Evolutionary conservation across 108 stramenopile species (phyloP), one percentile per base, ranked within the genome.

Genomic region (Stephanodiscus minutulus): DNA sequence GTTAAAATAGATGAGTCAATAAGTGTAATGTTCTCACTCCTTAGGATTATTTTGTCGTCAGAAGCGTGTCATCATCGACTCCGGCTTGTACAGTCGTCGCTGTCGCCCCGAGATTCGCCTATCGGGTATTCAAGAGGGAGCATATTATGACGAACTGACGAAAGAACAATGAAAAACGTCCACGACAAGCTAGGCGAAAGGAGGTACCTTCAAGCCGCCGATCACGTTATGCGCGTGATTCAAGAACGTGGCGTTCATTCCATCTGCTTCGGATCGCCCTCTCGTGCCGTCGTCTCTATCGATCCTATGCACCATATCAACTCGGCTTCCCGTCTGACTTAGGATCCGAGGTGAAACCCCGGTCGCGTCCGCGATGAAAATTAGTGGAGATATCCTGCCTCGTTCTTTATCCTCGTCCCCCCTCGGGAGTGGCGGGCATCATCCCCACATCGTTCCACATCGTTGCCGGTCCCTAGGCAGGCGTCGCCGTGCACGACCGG

Each of bases 401-500:
- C n/a, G 13, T n/a, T 21, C 39, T 54, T 50, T 29, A 28, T 33
- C 29, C 20, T n/a, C n/a, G n/a, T n/a, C n/a, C n/a, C n/a, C n/a
- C n/a, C n/a, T n/a, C n/a, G n/a, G n/a, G n/a, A n/a, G n/a, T n/a
- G n/a, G n/a, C n/a, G n/a, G 46, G 44, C 12, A 13, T 7, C 10
- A 64, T 59, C 63, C 20, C 69, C 49, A 12, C 65, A 20, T 66
- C 58, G 20, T 59, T 41, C 73, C 76, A 47, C 66, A 61, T 46
- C 17, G 77, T 73, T 8, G 71, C 86, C 31, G 91, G 62, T 7
- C 76, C 70, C 73, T 89, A 93, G 70, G 44, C 90, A 89, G 3
- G 88, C 92, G 87, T 93, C 92, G 9, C 92, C 92, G 77, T 93
- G 92, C 21, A 93, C 35, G 7, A 93, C 87, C 8, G 92, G 92